Evolutionary conservation across 306 rosid genomes (phyloP), one percentile per base, ranked within the genome.

Genomic region (Medicago lupulina): DNA sequence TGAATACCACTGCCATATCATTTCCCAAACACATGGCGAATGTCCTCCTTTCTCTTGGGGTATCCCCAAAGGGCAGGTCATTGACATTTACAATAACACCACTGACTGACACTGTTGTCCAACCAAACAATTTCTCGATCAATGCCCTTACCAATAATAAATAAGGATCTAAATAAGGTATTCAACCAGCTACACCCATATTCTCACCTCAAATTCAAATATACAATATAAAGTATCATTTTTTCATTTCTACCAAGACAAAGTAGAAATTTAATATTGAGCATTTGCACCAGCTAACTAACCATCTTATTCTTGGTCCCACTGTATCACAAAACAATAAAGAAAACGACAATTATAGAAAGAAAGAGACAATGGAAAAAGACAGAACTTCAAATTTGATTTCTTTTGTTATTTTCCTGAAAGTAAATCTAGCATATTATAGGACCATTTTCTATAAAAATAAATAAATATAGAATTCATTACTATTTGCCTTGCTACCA

Each of bases 101-200:
- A 39, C 39, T 67, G 55, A 39, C 39, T 67, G 55, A 67, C 72
- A 67, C 18, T 43, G 44, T 77, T 72, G 38, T 84, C 79, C 67
- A 65, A 85, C 78, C 86, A 82, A 70, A 76, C 86, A 60, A 7
- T 75, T 80, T 14, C 80, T 84, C 60, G 85, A 87, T 84, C 81
- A 81, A 84, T 77, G 80, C 88, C 66, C 43, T 73, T 65, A 66
- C 47, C 69, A 74, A 54, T 70, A 60, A 66, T 78, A 46, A 70
- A 18, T 70, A 69, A 62, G 36, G 73, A 71, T 65, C 74, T 67
- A 57, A 62, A 49, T 39, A 63, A 83, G 61, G 31, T 70, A 68
- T 46, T 84, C 75, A 73, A 70, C 84, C 53, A 84, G 64, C 81
- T 10, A 61, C 34, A 67, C 7, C 19, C 68, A 50, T 15, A 41